Percentiles rank a stretch among this genome's conserved stretches.
These are phyloP conservation scores for Gynochthodes officinalis DNA, from an alignment of 257 asterid genomes.

Conservation along the genomic window DNA sequence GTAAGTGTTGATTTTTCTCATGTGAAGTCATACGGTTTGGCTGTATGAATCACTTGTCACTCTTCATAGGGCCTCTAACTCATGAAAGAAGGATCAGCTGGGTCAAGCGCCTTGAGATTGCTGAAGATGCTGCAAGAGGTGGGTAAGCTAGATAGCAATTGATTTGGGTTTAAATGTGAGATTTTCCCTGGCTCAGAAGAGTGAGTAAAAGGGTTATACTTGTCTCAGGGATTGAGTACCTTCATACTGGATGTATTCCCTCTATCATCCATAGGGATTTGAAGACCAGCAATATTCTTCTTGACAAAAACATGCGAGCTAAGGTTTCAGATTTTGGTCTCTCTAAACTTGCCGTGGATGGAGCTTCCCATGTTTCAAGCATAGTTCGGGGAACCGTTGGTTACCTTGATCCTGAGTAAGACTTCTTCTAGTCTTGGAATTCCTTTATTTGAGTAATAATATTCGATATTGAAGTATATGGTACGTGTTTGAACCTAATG, in stretches of 20 bases:
- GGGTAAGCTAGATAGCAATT: constrained; percentile 23
- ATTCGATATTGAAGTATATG: neutral
- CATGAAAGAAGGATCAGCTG: constrained; percentile 71
- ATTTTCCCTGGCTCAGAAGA: neutral
- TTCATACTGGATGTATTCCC: constrained; percentile 97
- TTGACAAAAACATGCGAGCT: constrained; percentile 87
- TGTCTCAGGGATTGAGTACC: constrained; percentile 91
- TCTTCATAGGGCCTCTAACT: constrained; percentile 53
- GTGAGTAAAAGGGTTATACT: constrained; percentile 9
- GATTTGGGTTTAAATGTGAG: constrained; percentile 2
- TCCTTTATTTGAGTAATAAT: neutral
- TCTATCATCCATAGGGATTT: constrained; percentile 91
- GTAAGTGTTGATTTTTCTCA: constrained; percentile 31
- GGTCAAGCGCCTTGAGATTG: constrained; percentile 95
- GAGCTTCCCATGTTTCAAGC: constrained; percentile 98
- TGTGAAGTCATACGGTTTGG: neutral
- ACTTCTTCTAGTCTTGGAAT: constrained; percentile 11
- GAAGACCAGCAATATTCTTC: constrained; percentile 94
- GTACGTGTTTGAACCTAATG: neutral
- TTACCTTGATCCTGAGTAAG: constrained; percentile 98
- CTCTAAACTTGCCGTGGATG: constrained; percentile 92
- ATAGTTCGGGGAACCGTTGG: constrained; percentile 99
- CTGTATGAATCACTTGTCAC: constrained; percentile 13
- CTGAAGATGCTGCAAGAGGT: constrained; percentile 98
- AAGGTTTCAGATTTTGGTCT: constrained; percentile 99